Evolutionary conservation across 139 green algal genomes (phyloP), one percentile per base, ranked within the genome.

Genomic region (Tetraselmis chui): DNA sequence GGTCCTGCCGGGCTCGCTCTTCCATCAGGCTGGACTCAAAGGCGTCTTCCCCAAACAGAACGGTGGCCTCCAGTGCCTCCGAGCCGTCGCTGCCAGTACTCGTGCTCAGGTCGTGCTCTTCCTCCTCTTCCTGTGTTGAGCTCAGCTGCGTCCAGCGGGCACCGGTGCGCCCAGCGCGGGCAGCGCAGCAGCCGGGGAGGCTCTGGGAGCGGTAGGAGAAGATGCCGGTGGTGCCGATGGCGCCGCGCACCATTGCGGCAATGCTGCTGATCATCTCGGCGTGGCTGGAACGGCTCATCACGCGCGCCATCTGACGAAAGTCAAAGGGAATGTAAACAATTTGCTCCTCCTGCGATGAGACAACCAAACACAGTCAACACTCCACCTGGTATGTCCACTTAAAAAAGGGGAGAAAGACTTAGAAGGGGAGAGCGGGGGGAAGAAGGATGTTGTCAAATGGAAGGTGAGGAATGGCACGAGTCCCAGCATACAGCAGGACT

Each of bases 161-260:
- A 18, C 11, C 45, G 45, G 45, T 67, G 45, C 45, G 18, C 11
- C 45, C 11, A 23, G 28, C 5, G 75, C 75, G 18, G 28, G 28
- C 28, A 11, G 75, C 28, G 75, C 75, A 11, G 28, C 28, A 67
- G 11, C 45, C 45, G 11, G 30, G 80, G 30, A 83, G 32, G 79
- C 27, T 83, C 28, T 79, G 80, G 80, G 74, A 29, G 76, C 28
- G 45, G 59, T 80, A 86, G 83, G 76, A 88, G 58, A 86, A 90
- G 31, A 90, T 78, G 59, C 84, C 81, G n/a, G 85, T 89, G 29
- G 76, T 31, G 31, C 81, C 77, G 1, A 90, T 28, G 30, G 77
- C 77, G 25, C 88, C 75, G 2, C 30, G 26, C 2, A 86, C 84
- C 1, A 88, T 45, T 5, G 29, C 2, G 5, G 28, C 84, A 28